Evolutionary conservation across 1,284 basidiomycete species (phyloP), one percentile per base, ranked within the genome.

Genomic region (Tausonia pullulans): DNA sequence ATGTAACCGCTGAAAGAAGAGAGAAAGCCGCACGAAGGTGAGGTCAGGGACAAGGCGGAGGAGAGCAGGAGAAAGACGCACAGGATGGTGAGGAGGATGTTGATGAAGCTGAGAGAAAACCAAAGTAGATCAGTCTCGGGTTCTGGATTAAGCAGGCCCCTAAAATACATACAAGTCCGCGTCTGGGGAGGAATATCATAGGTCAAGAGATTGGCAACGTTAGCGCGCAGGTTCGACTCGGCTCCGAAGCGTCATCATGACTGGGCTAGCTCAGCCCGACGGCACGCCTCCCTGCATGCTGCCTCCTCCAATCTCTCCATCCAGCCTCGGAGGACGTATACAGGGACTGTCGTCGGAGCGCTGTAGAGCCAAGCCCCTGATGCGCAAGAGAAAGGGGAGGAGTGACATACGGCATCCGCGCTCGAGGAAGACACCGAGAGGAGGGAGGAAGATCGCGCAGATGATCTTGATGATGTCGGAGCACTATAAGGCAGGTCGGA

Each of bases 391-490:
- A 27, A 27, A 27, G 27, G 27, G 27, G 27, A 27, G 27, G 27
- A 27, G 27, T 27, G 27, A 27, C 27, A 27, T 27, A 27, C 27
- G 27, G 55, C 53, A 56, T 6, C 61, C 61, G 7, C 61, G 52
- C 61, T 62, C 61, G 8, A 62, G 53, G 44, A 62, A 62, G 53
- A 62, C 61, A 41, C 61, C 61, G 27, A 62, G 46, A 49, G 61
- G 61, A 14, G 61, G 61, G 16, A 62, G 61, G 61, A 62, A 56
- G 61, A 62, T 62, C 40, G 61, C 61, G 49, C 55, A 41, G 44
- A 62, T 55, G 61, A 62, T 56, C 61, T 62, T 62, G 46, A 49
- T 51, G 53, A 62, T 62, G 40, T 62, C 27, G 27, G 27, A 27
- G 27, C 27, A 27, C 27, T 27, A 27, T 27, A 27, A 27, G 27